A percentile compares a stretch with the other conserved stretches of the same genome.
These are phyloP conservation scores for Euphorbia schlechtendalii DNA, from an alignment of 441 rosid species.

Conservation along the genomic window DNA sequence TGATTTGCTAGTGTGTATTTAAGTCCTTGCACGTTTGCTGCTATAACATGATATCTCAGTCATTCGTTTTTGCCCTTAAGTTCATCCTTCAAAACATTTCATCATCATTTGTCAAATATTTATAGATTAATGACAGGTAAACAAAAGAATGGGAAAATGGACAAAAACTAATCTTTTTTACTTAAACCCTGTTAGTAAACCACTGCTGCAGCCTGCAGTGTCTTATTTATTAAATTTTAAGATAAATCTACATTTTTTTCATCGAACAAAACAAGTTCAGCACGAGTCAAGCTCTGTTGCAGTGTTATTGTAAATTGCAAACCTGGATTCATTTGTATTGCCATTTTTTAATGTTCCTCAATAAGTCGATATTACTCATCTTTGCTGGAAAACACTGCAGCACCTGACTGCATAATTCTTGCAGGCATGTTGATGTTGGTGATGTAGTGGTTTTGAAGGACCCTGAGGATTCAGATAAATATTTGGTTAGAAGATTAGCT, in stretches of 20 bases:
- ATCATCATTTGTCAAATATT: neutral
- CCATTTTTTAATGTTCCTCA: neutral
- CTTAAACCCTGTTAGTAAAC: too few relatives aligned
- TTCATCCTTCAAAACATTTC: neutral
- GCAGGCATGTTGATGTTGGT: constrained; percentile 70
- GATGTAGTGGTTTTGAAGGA: constrained; percentile 85
- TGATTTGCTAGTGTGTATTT: neutral
- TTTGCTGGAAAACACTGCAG: neutral
- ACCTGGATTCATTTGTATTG: neutral
- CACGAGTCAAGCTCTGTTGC: neutral
- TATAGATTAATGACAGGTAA: neutral
- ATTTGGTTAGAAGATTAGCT: constrained; percentile 79
- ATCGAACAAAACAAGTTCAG: constrained; percentile 3
- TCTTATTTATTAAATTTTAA: neutral
- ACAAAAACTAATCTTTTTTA: neutral
- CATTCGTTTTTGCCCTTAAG: neutral
- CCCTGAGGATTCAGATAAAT: constrained; percentile 48
- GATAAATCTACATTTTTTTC: neutral
- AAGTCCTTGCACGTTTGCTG: neutral
- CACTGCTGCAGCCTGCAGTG: neutral
- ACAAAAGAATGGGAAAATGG: neutral
- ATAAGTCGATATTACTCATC: neutral
- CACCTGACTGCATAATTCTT: neutral
- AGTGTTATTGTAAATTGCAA: neutral
- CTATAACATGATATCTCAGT: neutral